These are phyloP conservation scores for Claviceps pazoutovae DNA, from an alignment of 2,329 filamentous ascomycete species.

Conservation along the genomic window DNA sequence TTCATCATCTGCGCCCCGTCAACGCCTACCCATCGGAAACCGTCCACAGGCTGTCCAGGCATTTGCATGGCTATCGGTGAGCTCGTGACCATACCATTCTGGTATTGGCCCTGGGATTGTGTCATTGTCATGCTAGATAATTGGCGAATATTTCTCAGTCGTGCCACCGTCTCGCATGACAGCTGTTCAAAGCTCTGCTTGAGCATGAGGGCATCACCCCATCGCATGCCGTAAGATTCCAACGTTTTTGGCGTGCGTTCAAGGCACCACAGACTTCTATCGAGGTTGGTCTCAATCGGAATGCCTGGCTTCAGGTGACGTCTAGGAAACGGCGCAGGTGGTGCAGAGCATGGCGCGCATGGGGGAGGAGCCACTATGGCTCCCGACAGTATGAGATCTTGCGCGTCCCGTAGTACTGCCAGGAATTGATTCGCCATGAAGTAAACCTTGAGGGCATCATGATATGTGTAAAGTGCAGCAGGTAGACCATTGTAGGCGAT, in stretches of 20 bases:
- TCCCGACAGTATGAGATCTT: conserved; percentile 41
- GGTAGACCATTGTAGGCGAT: conserved; percentile 46
- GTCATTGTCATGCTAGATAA: conserved; percentile 17
- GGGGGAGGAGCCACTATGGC: conserved; percentile 30
- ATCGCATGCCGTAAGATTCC: conserved; percentile 42
- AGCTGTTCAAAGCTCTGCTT: conserved; percentile 37
- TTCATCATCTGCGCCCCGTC: conserved; percentile 30
- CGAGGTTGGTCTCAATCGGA: conserved; percentile 34
- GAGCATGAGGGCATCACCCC: conserved; percentile 43
- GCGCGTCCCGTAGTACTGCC: conserved; percentile 43
- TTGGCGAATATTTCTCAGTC: conserved; percentile 26
- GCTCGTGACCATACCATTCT: conserved; percentile 11
- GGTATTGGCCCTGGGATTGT: conserved; percentile 23
- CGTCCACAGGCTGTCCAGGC: conserved; percentile 14
- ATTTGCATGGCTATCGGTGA: conserved; percentile 2
- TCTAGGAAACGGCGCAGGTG: conserved; percentile 39
- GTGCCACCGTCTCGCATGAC: conserved; percentile 30
- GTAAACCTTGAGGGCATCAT: conserved; percentile 74
- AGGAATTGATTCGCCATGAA: conserved; percentile 55
- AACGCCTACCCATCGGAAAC: conserved; percentile 30
- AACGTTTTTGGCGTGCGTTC: conserved; percentile 40
- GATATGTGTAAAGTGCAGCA: conserved; percentile 64
- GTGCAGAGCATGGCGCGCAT: conserved; percentile 30
- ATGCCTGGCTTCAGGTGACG: conserved; percentile 22
- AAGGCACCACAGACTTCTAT: conserved; percentile 41